Conservation (phyloP, 2,329 filamentous ascomycete species). For the Helicocarpus griseus region DNA sequence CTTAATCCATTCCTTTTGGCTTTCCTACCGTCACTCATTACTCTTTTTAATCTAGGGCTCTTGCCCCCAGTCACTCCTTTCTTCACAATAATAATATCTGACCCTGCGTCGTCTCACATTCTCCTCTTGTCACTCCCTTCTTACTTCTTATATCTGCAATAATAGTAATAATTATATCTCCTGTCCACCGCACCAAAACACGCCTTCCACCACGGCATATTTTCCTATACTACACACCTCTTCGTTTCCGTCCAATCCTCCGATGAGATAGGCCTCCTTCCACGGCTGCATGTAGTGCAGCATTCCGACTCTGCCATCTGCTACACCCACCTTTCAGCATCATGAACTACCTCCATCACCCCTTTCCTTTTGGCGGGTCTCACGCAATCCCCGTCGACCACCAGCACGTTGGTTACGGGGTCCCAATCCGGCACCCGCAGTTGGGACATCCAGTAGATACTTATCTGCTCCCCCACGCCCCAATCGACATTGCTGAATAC, state of each 20-base stretch:
- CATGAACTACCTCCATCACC: slow-evolving; percentile 32
- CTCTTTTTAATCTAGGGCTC: slow-evolving; percentile 12
- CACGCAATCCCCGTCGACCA: slow-evolving; percentile 29
- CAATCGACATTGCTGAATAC: slow-evolving; percentile 35
- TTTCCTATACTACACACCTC: slow-evolving; percentile 7
- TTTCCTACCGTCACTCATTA: slow-evolving; percentile 10
- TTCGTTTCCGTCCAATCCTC: slow-evolving; percentile 1
- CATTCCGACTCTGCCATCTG: slow-evolving; percentile 1
- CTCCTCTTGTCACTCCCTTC: slow-evolving; percentile 4
- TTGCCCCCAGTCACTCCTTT: slow-evolving; percentile 10
- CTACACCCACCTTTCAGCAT: slow-evolving; percentile 8
- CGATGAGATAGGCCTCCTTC: slow-evolving; percentile 11
- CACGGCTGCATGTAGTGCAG: slow-evolving; percentile 14
- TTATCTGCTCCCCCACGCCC: slow-evolving; percentile 28
- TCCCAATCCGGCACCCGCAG: slow-evolving; percentile 26
- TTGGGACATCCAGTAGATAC: slow-evolving; percentile 31
- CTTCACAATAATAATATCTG: too few relatives aligned
- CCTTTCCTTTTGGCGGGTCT: slow-evolving; percentile 28
- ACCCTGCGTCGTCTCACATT: slow-evolving; percentile 8
- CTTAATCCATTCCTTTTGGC: slow-evolving; percentile 3
- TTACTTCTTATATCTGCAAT: slow-evolving; percentile 11
- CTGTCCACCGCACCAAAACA: slow-evolving; percentile 8
- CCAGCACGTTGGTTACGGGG: slow-evolving; percentile 26
- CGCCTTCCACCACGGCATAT: neutral
- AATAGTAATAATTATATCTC: too few relatives aligned